phyloP scores from a whole-genome alignment of 2,329 filamentous ascomycete species.

The Blastomyces silverae region DNA sequence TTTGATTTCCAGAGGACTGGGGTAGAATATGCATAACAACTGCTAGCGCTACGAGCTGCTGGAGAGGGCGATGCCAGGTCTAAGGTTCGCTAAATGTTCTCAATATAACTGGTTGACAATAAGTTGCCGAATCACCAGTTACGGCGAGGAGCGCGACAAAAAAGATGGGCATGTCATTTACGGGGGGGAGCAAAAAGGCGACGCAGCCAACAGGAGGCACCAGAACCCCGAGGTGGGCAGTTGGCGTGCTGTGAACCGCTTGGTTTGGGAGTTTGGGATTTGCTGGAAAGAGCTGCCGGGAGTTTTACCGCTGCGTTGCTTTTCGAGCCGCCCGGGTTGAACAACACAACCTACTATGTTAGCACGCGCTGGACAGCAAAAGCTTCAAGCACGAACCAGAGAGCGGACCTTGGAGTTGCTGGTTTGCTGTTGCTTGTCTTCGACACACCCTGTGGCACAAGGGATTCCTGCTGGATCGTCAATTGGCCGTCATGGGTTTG shows the following conservation, averaged over 20 bases:
- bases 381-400: constrained; percentile 7
- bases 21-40: not conserved
- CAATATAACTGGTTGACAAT: constrained; percentile 2
- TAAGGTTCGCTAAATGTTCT: not conserved
- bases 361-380: not conserved
- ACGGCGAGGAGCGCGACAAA: not conserved
- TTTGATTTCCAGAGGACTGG: not conserved
- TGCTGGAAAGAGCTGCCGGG: not conserved
- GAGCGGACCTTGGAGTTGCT: not conserved
- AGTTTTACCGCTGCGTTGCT: not conserved
- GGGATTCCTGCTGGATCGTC: not conserved
- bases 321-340: constrained; percentile 2
- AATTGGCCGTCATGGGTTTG: constrained; percentile 5
- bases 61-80: constrained; percentile 4
- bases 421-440: not conserved
- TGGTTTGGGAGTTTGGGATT: not conserved
- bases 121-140: not conserved
- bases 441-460: constrained; percentile 1
- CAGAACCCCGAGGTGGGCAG: not conserved
- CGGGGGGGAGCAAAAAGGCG: not conserved
- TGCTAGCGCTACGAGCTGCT: not conserved
- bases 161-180: not conserved
- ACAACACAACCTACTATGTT: not conserved
- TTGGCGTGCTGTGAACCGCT: not conserved
- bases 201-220: not conserved